Base-by-base conservation (phyloP, 148 eudicot genomes). In the Nepenthes mirabilis region DNA sequence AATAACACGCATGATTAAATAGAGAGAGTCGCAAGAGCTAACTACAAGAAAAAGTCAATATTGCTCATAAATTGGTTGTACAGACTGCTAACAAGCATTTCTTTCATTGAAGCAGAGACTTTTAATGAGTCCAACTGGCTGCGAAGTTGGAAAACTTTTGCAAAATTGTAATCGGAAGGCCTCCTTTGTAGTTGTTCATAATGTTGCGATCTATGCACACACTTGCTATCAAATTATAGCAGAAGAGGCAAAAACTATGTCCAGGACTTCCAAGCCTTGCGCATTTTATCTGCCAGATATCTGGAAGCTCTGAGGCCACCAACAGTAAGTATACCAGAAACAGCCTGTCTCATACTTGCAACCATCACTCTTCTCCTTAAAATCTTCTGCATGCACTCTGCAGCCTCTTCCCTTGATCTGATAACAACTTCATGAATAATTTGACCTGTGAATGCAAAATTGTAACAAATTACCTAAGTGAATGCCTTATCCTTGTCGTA, bases 231-330 rank as follows among this genome's bases (percentile, higher is more conserved):
- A 8, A 40, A 40, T 40, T 3, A 3, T 8, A 40, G 45, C 45
- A 40, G 6, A 40, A 40, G 4, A 40, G 4, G 8, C 45, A 40
- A 40, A 60, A 57, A 12, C 60, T 62, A 87, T 14, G 48, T 37
- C 80, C 88, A 68, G 43, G 99, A 94, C 64, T 72, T 82, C 99
- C 97, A 86, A 37, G 99, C 95, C 80, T 89, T 94, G 36, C 49
- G 36, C 78, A 89, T 77, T 62, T 94, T 94, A 53, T 61, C 81
- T 47, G 81, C 79, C 57, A 89, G 74, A 69, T 93, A 93, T 62
- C 74, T 58, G 35, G 80, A 65, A 51, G 91, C 97, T 63, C 68
- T 74, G 58, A 74, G 75, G 60, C 81, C 91, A 36, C 99, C 99
- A 34, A 65, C 80, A 2, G 88, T 82, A 59, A 86, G 33, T 37